Percentiles rank a stretch among this genome's conserved stretches.
These are phyloP conservation scores for Penicillium sp. DNA, from an alignment of 2,329 filamentous ascomycete genomes.

Conservation along the genomic window DNA sequence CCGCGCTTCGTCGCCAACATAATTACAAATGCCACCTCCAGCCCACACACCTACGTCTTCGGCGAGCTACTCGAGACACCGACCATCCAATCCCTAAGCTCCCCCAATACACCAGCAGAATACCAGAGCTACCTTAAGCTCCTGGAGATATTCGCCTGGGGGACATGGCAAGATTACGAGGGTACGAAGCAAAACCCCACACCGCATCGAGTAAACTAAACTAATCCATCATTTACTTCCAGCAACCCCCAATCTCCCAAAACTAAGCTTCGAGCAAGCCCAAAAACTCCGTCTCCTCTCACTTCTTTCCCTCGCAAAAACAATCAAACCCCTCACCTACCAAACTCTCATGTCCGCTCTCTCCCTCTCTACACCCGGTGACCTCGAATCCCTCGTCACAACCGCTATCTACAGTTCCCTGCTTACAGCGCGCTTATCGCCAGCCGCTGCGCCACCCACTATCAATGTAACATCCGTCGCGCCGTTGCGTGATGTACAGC, in stretches of 20 bases:
- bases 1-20: slow-evolving; percentile 83
- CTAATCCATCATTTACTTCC: not conserved
- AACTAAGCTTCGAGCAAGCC: slow-evolving; percentile 69
- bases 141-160: slow-evolving; percentile 88
- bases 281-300: slow-evolving; percentile 90
- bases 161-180: slow-evolving; percentile 79
- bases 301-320: slow-evolving; percentile 75
- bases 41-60: slow-evolving; percentile 88
- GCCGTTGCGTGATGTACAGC: slow-evolving; percentile 81
- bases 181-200: slow-evolving; percentile 38
- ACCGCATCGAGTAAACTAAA: slow-evolving; percentile 30
- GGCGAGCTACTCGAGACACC: slow-evolving; percentile 83
- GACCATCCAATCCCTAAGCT: slow-evolving; percentile 71
- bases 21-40: slow-evolving; percentile 83
- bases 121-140: slow-evolving; percentile 66
- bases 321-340: slow-evolving; percentile 71
- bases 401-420: slow-evolving; percentile 84
- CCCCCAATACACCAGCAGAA: slow-evolving; percentile 57
- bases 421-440: slow-evolving; percentile 80
- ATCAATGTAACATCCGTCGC: slow-evolving; percentile 80
- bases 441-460: slow-evolving; percentile 72
- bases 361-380: slow-evolving; percentile 63
- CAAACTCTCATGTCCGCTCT: slow-evolving; percentile 65
- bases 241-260: slow-evolving; percentile 60
- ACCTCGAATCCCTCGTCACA: slow-evolving; percentile 84